A percentile compares a stretch with the other conserved stretches of the same genome.
Evolutionary conservation across 202 grass and related monocot species (phyloP).

Genomic region (Miscanthus sacchariflorus): DNA sequence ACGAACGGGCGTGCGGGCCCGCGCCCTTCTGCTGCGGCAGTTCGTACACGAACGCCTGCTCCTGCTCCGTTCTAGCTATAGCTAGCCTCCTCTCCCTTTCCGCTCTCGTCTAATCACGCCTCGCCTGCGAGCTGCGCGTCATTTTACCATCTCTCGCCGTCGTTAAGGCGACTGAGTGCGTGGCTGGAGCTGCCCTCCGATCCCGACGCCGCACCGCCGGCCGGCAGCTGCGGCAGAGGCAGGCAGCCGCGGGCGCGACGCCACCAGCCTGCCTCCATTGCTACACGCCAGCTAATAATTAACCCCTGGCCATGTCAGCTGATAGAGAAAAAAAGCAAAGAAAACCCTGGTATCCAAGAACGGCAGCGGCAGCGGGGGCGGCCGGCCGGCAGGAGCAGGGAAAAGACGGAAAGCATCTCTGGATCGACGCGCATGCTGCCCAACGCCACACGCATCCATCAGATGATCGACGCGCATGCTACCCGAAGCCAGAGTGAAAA

Average conservation of each 20-base stretch:
- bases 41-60: slow-evolving; percentile 34
- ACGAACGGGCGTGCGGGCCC: slow-evolving; percentile 50
- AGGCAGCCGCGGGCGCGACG: neutral
- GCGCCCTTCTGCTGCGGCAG: neutral
- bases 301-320: neutral
- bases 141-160: neutral
- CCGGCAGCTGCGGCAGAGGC: slow-evolving; percentile 8
- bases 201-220: neutral
- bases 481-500: too few species aligned
- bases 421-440: neutral
- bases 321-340: too few species aligned
- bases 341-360: slow-evolving; percentile 27
- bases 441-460: slow-evolving; percentile 41
- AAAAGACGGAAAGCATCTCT: slow-evolving; percentile 20
- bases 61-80: too few species aligned
- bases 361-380: neutral
- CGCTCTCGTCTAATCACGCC: too few species aligned
- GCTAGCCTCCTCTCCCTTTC: too few species aligned
- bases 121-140: neutral
- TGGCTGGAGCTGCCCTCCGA: neutral
- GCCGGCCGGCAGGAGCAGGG: neutral
- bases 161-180: neutral
- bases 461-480: neutral
- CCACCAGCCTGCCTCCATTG: neutral
- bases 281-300: neutral